Evolutionary conservation across 2,329 filamentous ascomycete species (phyloP).

Genomic region (Cytospora paraplurivora): DNA sequence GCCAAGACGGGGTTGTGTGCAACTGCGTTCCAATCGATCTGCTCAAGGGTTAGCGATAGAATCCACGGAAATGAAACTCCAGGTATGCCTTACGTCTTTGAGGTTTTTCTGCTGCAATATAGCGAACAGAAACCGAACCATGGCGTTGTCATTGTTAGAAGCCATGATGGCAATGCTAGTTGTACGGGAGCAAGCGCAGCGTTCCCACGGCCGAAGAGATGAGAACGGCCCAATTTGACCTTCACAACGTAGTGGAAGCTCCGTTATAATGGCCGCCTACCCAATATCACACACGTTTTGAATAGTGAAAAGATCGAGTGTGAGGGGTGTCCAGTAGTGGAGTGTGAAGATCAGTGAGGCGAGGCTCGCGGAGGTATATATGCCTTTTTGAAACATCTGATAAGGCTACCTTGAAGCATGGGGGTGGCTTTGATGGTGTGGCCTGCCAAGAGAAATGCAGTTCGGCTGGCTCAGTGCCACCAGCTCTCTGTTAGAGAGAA

Average conservation of each 20-base stretch:
- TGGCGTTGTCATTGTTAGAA: conserved; percentile 57
- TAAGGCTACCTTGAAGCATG: conserved; percentile 12
- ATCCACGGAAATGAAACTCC: conserved; percentile 8
- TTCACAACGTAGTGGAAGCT: conserved; percentile 27
- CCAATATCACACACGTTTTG: conserved; percentile 32
- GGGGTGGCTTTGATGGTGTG: conserved; percentile 21
- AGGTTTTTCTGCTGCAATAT: conserved; percentile 62
- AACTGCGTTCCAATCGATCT: conserved; percentile 64
- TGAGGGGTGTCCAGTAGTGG: conserved; percentile 43
- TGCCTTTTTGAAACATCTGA: conserved; percentile 34
- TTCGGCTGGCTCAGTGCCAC: conserved; percentile 11
- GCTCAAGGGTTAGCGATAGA: conserved; percentile 28
- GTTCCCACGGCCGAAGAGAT: conserved; percentile 30
- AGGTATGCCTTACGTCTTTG: conserved; percentile 55
- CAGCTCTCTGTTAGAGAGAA: conserved; percentile 10
- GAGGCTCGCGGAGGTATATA: conserved; percentile 42
- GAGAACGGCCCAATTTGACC: conserved; percentile 36
- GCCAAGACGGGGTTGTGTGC: conserved; percentile 56
- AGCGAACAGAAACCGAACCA: conserved; percentile 60
- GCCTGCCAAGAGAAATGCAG: conserved; percentile 14
- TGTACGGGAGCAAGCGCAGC: conserved; percentile 17
- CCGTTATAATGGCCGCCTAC: conserved; percentile 14
- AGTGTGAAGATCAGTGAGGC: conserved; percentile 46
- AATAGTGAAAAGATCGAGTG: conserved; percentile 34
- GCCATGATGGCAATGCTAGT: conserved; percentile 46